phyloP scores from a whole-genome alignment of 306 rosid genomes.

The Castanopsis chinensis region DNA sequence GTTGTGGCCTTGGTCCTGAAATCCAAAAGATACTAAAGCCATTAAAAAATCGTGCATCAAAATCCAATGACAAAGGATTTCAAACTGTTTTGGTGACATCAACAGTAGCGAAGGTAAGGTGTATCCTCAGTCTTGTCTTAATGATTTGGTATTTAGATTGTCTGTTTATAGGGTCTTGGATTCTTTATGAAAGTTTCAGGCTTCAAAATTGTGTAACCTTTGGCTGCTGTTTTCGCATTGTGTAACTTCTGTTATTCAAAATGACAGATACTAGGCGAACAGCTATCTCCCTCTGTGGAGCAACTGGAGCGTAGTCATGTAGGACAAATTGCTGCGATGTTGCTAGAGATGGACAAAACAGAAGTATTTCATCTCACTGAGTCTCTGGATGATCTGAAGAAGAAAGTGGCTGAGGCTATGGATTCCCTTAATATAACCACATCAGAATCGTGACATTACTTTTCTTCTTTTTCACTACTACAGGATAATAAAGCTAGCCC shows the following conservation, averaged over 20 bases:
- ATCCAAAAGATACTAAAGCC: conserved; percentile 79
- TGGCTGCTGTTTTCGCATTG: conserved; percentile 17
- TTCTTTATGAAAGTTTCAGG: neutral
- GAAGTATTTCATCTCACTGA: conserved; percentile 36
- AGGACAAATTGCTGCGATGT: conserved; percentile 39
- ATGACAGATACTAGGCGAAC: conserved; percentile 44
- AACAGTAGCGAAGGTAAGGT: conserved; percentile 74
- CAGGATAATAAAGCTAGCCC: neutral
- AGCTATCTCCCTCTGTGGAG: conserved; percentile 25
- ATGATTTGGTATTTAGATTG: neutral
- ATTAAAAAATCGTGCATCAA: conserved; percentile 59
- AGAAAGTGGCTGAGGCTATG: conserved; percentile 37
- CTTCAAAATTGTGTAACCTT: neutral
- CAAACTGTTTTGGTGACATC: conserved; percentile 93
- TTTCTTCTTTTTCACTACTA: neutral
- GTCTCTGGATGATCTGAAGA: conserved; percentile 34
- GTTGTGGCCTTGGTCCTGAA: conserved; percentile 93
- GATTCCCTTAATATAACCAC: conserved; percentile 25
- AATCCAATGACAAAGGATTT: conserved; percentile 60
- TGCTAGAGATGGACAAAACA: conserved; percentile 38
- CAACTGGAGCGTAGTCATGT: conserved; percentile 34
- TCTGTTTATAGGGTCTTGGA: neutral
- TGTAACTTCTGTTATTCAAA: neutral
- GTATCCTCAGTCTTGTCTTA: neutral
- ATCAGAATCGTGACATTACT: conserved; percentile 3